phyloP scores from a whole-genome alignment of 768 basidiomycete species.

The Suillus sp. region DNA sequence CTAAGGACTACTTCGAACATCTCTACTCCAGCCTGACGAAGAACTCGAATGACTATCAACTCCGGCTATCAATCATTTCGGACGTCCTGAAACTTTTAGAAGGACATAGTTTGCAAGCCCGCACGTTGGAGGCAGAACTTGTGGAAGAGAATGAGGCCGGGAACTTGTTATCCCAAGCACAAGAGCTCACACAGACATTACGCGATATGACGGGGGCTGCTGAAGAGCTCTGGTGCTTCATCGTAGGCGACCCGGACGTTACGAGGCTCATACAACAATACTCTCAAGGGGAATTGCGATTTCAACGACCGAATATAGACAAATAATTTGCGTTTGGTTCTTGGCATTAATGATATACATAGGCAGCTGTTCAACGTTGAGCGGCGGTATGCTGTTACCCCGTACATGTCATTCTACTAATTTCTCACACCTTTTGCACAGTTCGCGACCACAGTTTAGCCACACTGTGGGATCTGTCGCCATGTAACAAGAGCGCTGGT shows the following conservation, averaged over 20 bases:
- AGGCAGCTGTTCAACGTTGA: neutral
- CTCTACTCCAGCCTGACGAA: conserved; percentile 3
- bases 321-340: neutral
- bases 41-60: neutral
- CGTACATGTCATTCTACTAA: neutral
- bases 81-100: conserved; percentile 8
- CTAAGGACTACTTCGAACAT: conserved; percentile 3
- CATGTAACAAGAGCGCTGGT: neutral
- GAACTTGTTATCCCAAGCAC: neutral
- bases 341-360: neutral
- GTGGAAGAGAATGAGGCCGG: neutral
- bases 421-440: neutral
- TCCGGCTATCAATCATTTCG: conserved; percentile 4
- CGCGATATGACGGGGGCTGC: conserved; percentile 10
- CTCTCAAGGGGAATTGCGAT: neutral
- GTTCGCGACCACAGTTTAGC: neutral
- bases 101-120: conserved; percentile 1
- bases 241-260: neutral
- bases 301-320: neutral
- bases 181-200: conserved; percentile 3
- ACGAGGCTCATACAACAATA: conserved; percentile 7
- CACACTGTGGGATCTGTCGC: neutral
- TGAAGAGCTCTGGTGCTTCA: conserved; percentile 13
- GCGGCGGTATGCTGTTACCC: neutral
- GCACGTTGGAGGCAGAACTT: conserved; percentile 3